Conservation (phyloP, 768 basidiomycete species). For the Mycena sanguinolenta region DNA sequence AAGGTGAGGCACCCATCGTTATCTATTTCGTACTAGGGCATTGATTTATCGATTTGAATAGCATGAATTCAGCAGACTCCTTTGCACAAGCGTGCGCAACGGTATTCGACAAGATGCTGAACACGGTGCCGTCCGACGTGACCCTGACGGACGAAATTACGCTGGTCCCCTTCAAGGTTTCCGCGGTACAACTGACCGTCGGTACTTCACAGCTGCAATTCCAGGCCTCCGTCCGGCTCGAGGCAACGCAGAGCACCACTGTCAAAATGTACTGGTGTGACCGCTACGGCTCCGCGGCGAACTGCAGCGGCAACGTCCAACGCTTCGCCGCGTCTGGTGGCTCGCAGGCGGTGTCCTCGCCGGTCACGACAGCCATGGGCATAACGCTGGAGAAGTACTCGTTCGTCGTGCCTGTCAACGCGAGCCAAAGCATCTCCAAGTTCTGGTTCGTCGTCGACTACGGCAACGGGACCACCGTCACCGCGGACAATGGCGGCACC, state of each 20-base stretch:
- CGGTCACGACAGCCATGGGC: constrained; percentile 21
- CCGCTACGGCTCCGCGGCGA: constrained; percentile 28
- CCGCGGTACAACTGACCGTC: constrained; percentile 31
- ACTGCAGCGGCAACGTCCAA: constrained; percentile 23
- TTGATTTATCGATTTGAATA: constrained; percentile 41
- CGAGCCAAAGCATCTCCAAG: constrained; percentile 35
- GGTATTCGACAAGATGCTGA: constrained; percentile 41
- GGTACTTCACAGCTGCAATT: constrained; percentile 29
- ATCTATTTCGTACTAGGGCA: not conserved
- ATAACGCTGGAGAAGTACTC: constrained; percentile 34
- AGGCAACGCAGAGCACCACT: constrained; percentile 3
- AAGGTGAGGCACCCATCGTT: constrained; percentile 41
- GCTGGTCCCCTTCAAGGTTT: constrained; percentile 33
- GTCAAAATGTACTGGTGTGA: constrained; percentile 40
- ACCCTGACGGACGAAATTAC: constrained; percentile 38
- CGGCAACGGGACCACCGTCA: constrained; percentile 32
- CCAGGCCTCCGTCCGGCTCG: constrained; percentile 32
- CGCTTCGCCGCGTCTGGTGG: constrained; percentile 23
- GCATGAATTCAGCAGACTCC: constrained; percentile 24
- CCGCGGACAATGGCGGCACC: constrained; percentile 31
- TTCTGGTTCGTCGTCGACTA: constrained; percentile 39
- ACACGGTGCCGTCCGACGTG: constrained; percentile 40
- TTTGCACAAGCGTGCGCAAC: constrained; percentile 33
- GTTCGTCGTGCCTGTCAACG: constrained; percentile 38
- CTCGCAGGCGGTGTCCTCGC: constrained; percentile 23